Base-by-base conservation (phyloP, 441 rosid genomes). In the Aleurites moluccanus region DNA sequence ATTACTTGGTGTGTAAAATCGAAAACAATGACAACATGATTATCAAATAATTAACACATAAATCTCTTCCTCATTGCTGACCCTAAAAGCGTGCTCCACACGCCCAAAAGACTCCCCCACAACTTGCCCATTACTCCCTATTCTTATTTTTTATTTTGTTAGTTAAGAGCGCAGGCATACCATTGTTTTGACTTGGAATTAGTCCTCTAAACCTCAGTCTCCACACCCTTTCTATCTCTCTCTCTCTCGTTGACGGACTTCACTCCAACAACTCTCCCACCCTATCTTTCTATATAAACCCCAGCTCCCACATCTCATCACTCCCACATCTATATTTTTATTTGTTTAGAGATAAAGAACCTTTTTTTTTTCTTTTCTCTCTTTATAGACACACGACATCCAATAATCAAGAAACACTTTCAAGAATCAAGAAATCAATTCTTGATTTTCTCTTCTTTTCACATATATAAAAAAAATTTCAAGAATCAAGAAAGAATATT, bases 221-320 rank as follows among this genome's bases (percentile, higher is more conserved):
- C 64, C 49, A 10, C 60, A 21, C 42, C 30, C 27, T 67, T 38
- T 44, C 15, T 33, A 70, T 40, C 69, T 21, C 71, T 16, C 15
- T 60, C 77, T 40, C 75, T 76, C 77, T 68, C 60, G 88, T 84
- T 87, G 90, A 85, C 90, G n/a, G 83, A 85, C 85, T 85, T 79
- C 83, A 80, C 85, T 82, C 38, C 61, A 72, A 78, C 61, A 64
- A 74, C 80, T 77, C 49, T 5, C 50, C 64, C 77, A 20, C 80
- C 28, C n/a, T 57, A 15, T 75, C 23, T 47, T 10, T 60, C 16
- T 71, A 68, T 45, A 56, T 69, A 66, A 13, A 0, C 16, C 66
- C 53, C 16, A n/a, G n/a, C 9, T 35, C 3, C 62, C 71, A 14
- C n/a, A n/a, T n/a, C 69, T 40, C 69, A 16, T 52, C 80, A 61